Evolutionary conservation across 108 stramenopile species (phyloP), one percentile per base, ranked within the genome.

Genomic region (Cyclostephanos invisitatus): DNA sequence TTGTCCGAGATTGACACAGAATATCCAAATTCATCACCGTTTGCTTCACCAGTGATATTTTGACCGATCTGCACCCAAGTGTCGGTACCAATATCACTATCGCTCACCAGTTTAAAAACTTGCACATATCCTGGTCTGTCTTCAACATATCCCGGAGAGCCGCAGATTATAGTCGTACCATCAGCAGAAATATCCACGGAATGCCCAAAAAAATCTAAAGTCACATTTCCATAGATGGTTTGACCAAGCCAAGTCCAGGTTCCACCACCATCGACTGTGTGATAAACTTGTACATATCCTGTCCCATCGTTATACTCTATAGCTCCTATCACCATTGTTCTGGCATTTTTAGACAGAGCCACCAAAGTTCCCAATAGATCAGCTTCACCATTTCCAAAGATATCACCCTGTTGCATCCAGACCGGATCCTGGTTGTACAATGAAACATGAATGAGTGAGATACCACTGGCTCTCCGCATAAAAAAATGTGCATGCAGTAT

Each of bases 31-130:
- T 25, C 6, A 62, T 60, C 75, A 28, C 40, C 48, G 5, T 11
- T n/a, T 12, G 21, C 68, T 36, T 77, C 75, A 11, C 75, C 75
- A 32, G 70, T 44, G 21, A 77, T n/a, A 48, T 49, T 40, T 5
- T 59, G n/a, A 2, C 75, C 75, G 5, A 63, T 28, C 24, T 72
- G 76, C 11, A 12, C 37, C 56, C 56, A 57, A 7, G 3, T 29
- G 3, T 5, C 2, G 27, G n/a, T n/a, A n/a, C 56, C 56, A 24
- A 24, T 2, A 17, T 12, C 29, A 14, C 37, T 35, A 62, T 71
- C 28, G 10, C 15, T 36, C 15, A 21, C 53, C 53, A 54, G 22
- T 1, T 9, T 0, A 15, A 4, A 54, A 24, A 54, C 22, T 25
- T 12, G 6, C 22, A 62, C 69, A 5, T 70, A 61, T 24, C 69